phyloP scores from a whole-genome alignment of 2,329 filamentous ascomycete species.

The Ceratocystis diversiconidia region DNA sequence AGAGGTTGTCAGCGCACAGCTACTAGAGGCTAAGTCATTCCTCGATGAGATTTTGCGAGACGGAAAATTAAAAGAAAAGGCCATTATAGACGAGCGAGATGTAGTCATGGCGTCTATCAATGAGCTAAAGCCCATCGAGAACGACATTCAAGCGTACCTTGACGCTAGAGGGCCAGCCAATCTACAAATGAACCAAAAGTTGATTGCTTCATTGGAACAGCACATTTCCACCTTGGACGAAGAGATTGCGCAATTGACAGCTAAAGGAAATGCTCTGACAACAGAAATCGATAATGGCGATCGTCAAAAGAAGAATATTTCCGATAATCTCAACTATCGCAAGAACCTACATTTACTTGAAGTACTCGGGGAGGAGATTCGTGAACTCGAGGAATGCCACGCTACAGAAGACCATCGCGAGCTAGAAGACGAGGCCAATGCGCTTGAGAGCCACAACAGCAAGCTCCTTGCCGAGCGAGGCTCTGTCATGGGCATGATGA shows the following conservation, averaged over 20 bases:
- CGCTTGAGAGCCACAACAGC: constrained; percentile 54
- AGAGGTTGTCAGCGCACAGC: constrained; percentile 57
- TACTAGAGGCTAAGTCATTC: constrained; percentile 58
- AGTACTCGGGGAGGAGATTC: constrained; percentile 53
- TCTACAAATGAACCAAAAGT: constrained; percentile 53
- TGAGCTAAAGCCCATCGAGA: constrained; percentile 60
- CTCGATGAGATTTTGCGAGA: constrained; percentile 63
- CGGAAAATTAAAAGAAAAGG: constrained; percentile 57
- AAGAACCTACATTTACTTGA: constrained; percentile 57
- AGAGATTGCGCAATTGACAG: constrained; percentile 52
- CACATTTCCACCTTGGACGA: constrained; percentile 50
- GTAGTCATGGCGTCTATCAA: constrained; percentile 59
- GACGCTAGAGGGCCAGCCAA: constrained; percentile 59
- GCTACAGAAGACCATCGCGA: constrained; percentile 69
- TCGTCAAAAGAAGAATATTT: constrained; percentile 71
- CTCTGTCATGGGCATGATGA: constrained; percentile 62
- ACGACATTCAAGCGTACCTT: constrained; percentile 67
- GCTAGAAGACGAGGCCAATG: constrained; percentile 53
- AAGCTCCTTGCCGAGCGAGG: constrained; percentile 58
- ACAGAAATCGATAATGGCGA: constrained; percentile 66
- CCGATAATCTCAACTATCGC: constrained; percentile 77
- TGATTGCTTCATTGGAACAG: constrained; percentile 53
- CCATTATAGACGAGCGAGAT: constrained; percentile 55
- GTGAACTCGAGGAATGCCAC: constrained; percentile 60
- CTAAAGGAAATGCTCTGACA: constrained; percentile 62